These are phyloP conservation scores for Tinospora cordifolia DNA, from an alignment of 164 flowering plant species.

Conservation along the genomic window DNA sequence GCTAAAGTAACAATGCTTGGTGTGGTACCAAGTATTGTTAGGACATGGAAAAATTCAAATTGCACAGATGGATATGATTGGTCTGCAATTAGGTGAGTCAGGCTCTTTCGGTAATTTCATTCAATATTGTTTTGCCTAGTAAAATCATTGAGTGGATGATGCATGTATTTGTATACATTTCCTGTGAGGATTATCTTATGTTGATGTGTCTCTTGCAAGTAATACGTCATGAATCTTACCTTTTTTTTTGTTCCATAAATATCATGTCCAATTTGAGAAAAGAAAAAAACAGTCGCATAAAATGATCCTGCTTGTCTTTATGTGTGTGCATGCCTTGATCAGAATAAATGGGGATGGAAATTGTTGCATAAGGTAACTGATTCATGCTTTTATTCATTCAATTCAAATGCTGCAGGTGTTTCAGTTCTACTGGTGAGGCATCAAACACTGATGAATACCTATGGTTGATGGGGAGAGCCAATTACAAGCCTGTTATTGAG, in stretches of 20 bases:
- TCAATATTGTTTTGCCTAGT: not conserved
- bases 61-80: slow-evolving; percentile 69
- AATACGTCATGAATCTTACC: too few relatives aligned
- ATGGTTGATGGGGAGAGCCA: slow-evolving; percentile 91
- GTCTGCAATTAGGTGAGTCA: slow-evolving; percentile 76
- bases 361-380: not conserved
- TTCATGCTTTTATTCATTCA: slow-evolving; percentile 12
- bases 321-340: not conserved
- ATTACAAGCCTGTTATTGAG: slow-evolving; percentile 85
- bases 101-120: not conserved
- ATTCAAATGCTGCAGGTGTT: slow-evolving; percentile 49
- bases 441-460: slow-evolving; percentile 86
- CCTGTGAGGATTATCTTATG: not conserved
- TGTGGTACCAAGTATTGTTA: slow-evolving; percentile 86
- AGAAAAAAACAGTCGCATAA: not conserved
- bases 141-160: not conserved
- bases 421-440: slow-evolving; percentile 92
- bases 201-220: not conserved
- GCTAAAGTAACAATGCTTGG: slow-evolving; percentile 95
- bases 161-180: not conserved
- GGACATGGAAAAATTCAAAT: slow-evolving; percentile 75
- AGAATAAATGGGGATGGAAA: slow-evolving; percentile 4
- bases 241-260: not conserved
- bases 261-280: not conserved
- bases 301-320: not conserved